Base-by-base conservation (phyloP, 2,329 filamentous ascomycete genomes). In the Penicillium frequentans region DNA sequence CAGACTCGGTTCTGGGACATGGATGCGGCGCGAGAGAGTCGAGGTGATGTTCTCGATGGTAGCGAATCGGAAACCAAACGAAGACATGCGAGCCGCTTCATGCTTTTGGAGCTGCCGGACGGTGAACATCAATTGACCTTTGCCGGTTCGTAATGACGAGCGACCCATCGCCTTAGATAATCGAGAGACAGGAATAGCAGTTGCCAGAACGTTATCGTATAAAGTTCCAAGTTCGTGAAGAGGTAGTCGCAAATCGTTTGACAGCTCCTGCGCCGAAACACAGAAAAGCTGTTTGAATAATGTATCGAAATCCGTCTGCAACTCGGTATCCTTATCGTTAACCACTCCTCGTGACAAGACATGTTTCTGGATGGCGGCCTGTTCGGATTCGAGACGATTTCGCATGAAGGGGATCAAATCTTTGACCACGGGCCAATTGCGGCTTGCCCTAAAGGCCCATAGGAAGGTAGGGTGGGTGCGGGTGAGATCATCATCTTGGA, bases 241-340 rank as follows among this genome's bases (percentile, higher is more conserved):
- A 3, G 83, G 81, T 43, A 84, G 83, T 58, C 85, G 84, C 60
- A 93, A 79, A 52, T 85, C 83, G 13, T 84, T 80, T 1, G 91
- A 89, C 8, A 96, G 82, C n/a, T 87, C 84, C 6, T 86, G 81
- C 1, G 91, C 91, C 2, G 91, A 89, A 10, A 91, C 81, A 68
- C 90, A 96, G 72, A 96, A 96, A 10, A 93, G 81, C 69, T 96
- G 90, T 24, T 90, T 86, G 70, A 96, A 92, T 1, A 93, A 81
- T 16, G 87, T 78, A 33, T 90, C 88, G 70, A 93, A 93, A 58
- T 90, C 83, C 11, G 85, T 80, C 52, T 89, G 84, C 13, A 85
- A 77, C 23, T 85, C 81, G 79, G 61, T 86, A 75, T 73, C 70
- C 37, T 68, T 66, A 31, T 74, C 67, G 29, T 64, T 65, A 1